These are phyloP conservation scores for Fusarium tanahbumbuense DNA, from an alignment of 2,329 filamentous ascomycete genomes.

Conservation along the genomic window DNA sequence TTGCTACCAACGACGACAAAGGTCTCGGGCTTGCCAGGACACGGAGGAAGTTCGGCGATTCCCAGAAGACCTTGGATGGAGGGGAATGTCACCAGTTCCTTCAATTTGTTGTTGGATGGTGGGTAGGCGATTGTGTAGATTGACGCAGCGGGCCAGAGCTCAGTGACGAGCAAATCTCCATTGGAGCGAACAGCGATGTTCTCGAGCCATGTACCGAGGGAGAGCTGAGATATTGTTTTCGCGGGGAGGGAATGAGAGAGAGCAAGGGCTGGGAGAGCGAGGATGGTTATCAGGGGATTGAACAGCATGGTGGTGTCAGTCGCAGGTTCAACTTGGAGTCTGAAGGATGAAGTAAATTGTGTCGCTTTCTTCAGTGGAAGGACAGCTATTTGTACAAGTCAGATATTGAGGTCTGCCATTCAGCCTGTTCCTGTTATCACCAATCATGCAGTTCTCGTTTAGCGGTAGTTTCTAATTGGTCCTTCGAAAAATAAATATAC, in stretches of 20 bases:
- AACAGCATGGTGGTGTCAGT: neutral
- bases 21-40: neutral
- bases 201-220: slow-evolving; percentile 7
- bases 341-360: neutral
- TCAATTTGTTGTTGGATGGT: neutral
- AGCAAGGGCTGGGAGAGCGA: neutral
- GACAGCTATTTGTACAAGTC: neutral
- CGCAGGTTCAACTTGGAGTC: rapidly evolving
- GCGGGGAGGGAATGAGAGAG: neutral
- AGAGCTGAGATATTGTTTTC: slow-evolving; percentile 1
- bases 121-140: neutral
- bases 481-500: neutral
- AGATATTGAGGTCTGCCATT: too few species aligned
- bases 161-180: neutral
- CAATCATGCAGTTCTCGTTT: neutral
- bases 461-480: rapidly evolving
- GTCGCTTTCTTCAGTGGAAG: neutral
- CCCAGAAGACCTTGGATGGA: slow-evolving; percentile 8
- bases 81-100: neutral
- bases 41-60: neutral
- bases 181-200: neutral
- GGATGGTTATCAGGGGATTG: neutral
- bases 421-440: rapidly evolving
- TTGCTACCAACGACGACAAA: slow-evolving; percentile 17
- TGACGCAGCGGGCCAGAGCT: slow-evolving; percentile 10